Evolutionary conservation across 208 protist species (phyloP).

Genomic region (Phytomonas francai): DNA sequence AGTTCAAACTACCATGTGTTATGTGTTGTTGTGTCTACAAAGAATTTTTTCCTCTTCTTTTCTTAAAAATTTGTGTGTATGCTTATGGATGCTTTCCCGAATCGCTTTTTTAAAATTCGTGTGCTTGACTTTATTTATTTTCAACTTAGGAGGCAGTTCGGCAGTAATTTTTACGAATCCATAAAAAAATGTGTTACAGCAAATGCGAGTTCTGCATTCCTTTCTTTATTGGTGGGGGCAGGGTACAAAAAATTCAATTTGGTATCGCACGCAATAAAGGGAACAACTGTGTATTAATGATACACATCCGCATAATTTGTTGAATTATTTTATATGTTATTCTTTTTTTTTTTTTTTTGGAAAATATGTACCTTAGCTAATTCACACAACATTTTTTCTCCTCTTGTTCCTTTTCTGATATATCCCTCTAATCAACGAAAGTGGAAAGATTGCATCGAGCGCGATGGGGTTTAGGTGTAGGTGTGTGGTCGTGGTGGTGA

Average conservation of each 20-base stretch:
- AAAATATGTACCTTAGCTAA: slow-evolving; percentile 1
- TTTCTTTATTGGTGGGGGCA: slow-evolving; percentile 1
- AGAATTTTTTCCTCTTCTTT: slow-evolving; percentile 6
- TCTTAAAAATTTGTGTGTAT: not conserved
- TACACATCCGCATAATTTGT: not conserved
- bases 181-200: not conserved
- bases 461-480: too few relatives aligned
- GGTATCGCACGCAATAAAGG: slow-evolving; percentile 9
- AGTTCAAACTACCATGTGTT: not conserved
- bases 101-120: not conserved
- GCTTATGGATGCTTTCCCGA: not conserved
- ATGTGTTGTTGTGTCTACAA: not conserved
- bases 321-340: too few relatives aligned
- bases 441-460: not conserved
- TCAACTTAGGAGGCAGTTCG: not conserved
- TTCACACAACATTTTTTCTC: slow-evolving; percentile 4
- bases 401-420: slow-evolving; percentile 15
- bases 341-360: not conserved
- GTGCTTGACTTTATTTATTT: not conserved
- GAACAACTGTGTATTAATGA: not conserved
- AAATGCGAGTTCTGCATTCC: not conserved
- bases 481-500: too few relatives aligned
- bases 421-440: slow-evolving; percentile 6
- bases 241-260: slow-evolving; percentile 1
- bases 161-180: not conserved